Evolutionary conservation across 768 basidiomycete species (phyloP), one percentile per base, ranked within the genome.

Genomic region (Crucibulum laeve): DNA sequence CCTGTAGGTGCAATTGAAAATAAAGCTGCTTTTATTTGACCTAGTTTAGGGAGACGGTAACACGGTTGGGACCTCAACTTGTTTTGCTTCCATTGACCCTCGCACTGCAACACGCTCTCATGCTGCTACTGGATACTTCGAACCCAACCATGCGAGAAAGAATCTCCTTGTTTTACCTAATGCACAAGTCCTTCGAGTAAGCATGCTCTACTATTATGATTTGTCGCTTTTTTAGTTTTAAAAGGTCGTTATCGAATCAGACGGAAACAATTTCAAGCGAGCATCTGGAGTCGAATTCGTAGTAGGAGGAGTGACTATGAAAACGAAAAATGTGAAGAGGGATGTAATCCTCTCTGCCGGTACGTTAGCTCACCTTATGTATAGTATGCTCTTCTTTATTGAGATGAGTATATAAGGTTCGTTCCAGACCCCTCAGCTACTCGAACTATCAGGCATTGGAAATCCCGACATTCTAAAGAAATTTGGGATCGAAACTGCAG

Each of bases 121-220:
- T 38, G 51, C 64, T 17, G 56, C 57, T 7, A 48, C 52, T 1
- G 60, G 48, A 1, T 61, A 61, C 37, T 52, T 56, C 34, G 42
- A 46, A 17, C 60, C 63, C 5, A 56, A 58, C 42, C 19, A 52
- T 5, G 36, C 38, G 11, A 47, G 60, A 5, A n/a, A 34, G 13
- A 65, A 64, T 40, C 44, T 64, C 4, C 32, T 45, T 7, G 45
- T 61, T 23, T 41, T 63, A n/a, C 49, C 55, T 14, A 51, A 43
- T 5, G 56, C 58, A 18, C 44, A 37, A 4, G 59, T 49, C 2
- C 40, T 39, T n/a, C 34, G 42, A 7, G 37, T 47, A 8, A 15
- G 30, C 15, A 13, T 32, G 13, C 35, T 38, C 26, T 47, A 39
- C 2, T 30, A 39, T 17, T 22, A 32, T 4, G 5, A 18, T 11